A percentile compares a stretch with the other conserved stretches of the same genome.
Conservation (phyloP, 345 rosid species). For the Euphorbia lathyris region DNA sequence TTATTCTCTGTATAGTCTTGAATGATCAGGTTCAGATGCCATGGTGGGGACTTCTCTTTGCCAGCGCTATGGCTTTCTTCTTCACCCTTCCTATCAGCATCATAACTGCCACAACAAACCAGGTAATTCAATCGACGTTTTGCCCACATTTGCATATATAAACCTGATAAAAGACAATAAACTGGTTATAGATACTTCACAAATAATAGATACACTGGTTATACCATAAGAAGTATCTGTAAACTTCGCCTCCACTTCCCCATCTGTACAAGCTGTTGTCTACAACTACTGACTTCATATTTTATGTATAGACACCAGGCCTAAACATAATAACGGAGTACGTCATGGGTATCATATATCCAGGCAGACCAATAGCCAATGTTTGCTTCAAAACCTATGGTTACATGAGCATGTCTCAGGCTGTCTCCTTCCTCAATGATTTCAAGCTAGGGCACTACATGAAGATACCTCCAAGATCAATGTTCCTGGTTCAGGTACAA, state of each 20-base stretch:
- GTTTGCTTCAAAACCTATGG: constrained; percentile 90
- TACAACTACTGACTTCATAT: constrained; percentile 6
- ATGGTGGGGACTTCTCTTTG: constrained; percentile 93
- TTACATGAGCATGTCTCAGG: constrained; percentile 86
- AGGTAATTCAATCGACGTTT: constrained; percentile 35
- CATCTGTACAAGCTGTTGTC: not conserved
- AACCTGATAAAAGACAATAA: not conserved
- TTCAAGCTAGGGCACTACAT: constrained; percentile 95
- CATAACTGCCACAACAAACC: constrained; percentile 88
- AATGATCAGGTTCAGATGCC: constrained; percentile 85
- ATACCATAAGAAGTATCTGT: not conserved
- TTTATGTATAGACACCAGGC: constrained; percentile 64
- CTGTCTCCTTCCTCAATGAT: constrained; percentile 84
- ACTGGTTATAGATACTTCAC: not conserved
- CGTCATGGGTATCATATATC: constrained; percentile 73
- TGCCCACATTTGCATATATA: not conserved
- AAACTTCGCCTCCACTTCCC: not conserved
- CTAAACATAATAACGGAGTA: constrained; percentile 89
- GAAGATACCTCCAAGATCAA: constrained; percentile 96
- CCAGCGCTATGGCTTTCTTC: constrained; percentile 61
- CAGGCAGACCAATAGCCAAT: constrained; percentile 88
- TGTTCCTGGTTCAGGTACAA: constrained; percentile 91
- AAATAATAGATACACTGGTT: not conserved
- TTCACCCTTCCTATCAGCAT: constrained; percentile 89
- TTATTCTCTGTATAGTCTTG: constrained; percentile 60